These are phyloP conservation scores for Luffa acutangula DNA, from an alignment of 306 rosid species.

Conservation along the genomic window DNA sequence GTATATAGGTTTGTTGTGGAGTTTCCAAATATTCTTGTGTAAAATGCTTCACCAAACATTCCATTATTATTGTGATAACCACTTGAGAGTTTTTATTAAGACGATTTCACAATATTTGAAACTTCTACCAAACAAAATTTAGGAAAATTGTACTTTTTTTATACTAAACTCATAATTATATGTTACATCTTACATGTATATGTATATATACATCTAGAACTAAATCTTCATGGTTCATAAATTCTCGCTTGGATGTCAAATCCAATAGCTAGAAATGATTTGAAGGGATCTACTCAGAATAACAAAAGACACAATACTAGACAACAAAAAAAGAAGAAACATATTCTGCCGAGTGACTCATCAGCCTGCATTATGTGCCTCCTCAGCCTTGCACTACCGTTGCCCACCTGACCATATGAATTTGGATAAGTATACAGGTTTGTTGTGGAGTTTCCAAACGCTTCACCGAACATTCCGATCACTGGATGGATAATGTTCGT, in stretches of 20 bases:
- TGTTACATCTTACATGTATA: neutral
- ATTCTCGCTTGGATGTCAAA: neutral
- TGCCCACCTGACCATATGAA: conserved; percentile 7
- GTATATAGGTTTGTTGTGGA: too few relatives aligned
- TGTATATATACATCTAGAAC: neutral
- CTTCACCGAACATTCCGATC: conserved; percentile 6
- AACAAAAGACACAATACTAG: conserved; percentile 43
- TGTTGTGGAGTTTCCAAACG: neutral
- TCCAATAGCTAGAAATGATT: neutral
- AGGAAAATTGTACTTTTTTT: neutral
- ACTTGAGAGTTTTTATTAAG: too few relatives aligned
- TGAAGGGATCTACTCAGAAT: neutral
- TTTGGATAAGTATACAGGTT: conserved; percentile 8
- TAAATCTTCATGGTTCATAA: neutral
- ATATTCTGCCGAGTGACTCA: conserved; percentile 57
- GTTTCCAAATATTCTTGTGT: too few relatives aligned
- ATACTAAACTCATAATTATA: neutral
- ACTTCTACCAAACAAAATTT: neutral
- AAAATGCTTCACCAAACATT: too few relatives aligned
- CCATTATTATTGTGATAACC: too few relatives aligned
- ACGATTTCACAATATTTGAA: neutral
- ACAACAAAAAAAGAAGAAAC: conserved; percentile 73
- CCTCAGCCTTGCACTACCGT: conserved; percentile 30
- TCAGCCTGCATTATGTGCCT: conserved; percentile 60
- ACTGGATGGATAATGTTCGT: conserved; percentile 31